Evolutionary conservation across 2,329 filamentous ascomycete species (phyloP), one percentile per base, ranked within the genome.

Genomic region (Fusarium equiseti): DNA sequence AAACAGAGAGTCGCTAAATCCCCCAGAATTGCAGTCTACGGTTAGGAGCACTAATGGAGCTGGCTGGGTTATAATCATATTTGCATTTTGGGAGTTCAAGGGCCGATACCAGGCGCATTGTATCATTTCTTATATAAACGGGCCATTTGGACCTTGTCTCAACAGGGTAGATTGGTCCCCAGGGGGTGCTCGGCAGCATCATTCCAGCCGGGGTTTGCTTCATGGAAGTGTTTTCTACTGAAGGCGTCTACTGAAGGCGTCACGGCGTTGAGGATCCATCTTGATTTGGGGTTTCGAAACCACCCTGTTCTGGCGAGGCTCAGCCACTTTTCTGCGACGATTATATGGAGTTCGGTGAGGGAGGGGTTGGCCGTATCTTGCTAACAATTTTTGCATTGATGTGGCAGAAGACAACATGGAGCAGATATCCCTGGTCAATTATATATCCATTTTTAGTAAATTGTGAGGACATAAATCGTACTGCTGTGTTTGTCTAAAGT

Each of bases 81-180:
- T 67, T 73, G 68, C 71, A 72, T 73, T 73, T 70, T 48, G 56
- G 68, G 71, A 73, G 71, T 73, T 70, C 27, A 51, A 72, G 56
- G 71, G 71, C 62, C 59, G 44, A 68, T 69, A 64, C 58, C 62
- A 68, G 65, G 68, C 71, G 71, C 54, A 64, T 59, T 73, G 71
- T 71, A 71, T 55, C 54, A 71, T 38, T 60, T 67, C 67, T 63
- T 69, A 72, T 69, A 72, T 68, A 65, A 71, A 55, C 51, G 55
- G 61, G 42, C 26, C 46, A 31, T 55, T 42, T 59, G 32, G 49
- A 26, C 53, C 64, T 18, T 57, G 32, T 65, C 31, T 31, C 26
- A 31, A 38, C 56, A 38, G 51, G 55, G 48, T 55, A 44, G 43
- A 35, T 35, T 35, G 32, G 32, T 18, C 45, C 49, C 31, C 32